Conservation (phyloP, 2,329 filamentous ascomycete genomes). For the Alternaria solani region DNA sequence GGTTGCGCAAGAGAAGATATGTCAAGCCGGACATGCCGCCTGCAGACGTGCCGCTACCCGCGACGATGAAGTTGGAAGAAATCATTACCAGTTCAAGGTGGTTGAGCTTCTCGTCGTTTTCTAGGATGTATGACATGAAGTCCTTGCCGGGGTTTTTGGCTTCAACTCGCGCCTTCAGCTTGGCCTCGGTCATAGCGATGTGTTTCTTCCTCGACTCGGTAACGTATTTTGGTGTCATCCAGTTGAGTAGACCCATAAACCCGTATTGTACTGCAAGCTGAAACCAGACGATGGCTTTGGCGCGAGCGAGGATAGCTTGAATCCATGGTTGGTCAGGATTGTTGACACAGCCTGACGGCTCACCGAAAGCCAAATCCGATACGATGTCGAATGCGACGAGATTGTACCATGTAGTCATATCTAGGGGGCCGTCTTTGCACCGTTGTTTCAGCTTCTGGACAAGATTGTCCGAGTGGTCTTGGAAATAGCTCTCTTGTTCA, state of each 20-base stretch:
- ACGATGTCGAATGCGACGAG: conserved; percentile 13
- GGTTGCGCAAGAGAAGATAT: conserved; percentile 18
- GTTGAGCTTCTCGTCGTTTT: conserved; percentile 16
- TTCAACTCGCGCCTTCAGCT: conserved; percentile 10
- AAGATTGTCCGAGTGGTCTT: conserved; percentile 15
- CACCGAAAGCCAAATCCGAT: conserved; percentile 12
- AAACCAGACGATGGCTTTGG: conserved; percentile 17
- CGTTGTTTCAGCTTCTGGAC: conserved; percentile 3
- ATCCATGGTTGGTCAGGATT: conserved; percentile 17
- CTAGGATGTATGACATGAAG: conserved; percentile 16
- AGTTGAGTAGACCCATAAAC: conserved; percentile 10
- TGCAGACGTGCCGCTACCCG: conserved; percentile 45
- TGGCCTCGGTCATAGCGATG: conserved; percentile 13
- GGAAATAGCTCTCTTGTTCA: conserved; percentile 11
- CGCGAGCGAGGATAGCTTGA: conserved; percentile 10
- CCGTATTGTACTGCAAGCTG: conserved; percentile 16
- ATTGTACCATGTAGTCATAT: conserved; percentile 16
- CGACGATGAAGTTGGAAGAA: conserved; percentile 17
- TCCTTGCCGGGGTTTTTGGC: conserved; percentile 13
- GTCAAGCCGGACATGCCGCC: conserved; percentile 13
- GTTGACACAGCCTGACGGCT: conserved; percentile 14
- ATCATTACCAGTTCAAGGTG: conserved; percentile 16
- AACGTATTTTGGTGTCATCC: conserved; percentile 9
- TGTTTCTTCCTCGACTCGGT: conserved; percentile 16
- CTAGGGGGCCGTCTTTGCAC: conserved; percentile 1